phyloP scores from a whole-genome alignment of 495 filamentous ascomycete genomes.

The Podospora tetraspora region DNA sequence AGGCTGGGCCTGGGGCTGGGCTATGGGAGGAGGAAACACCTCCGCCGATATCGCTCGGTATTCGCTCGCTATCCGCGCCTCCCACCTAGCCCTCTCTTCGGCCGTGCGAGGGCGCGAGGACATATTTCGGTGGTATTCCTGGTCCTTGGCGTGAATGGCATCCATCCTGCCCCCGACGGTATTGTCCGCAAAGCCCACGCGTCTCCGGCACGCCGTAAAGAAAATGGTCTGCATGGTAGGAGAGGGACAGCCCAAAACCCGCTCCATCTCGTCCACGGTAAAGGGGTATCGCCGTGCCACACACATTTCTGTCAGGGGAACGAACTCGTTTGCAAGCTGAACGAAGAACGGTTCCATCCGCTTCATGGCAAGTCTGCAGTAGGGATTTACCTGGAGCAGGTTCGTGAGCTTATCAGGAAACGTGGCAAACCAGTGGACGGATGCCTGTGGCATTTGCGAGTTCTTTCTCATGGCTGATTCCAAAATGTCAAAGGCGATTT shows the following conservation, averaged over 20 bases:
- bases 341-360: constrained; percentile 34
- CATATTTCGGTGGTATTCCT: constrained; percentile 12
- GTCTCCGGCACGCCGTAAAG: constrained; percentile 51
- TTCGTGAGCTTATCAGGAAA: constrained; percentile 44
- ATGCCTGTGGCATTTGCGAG: constrained; percentile 26
- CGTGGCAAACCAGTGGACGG: constrained; percentile 46
- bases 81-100: constrained; percentile 13
- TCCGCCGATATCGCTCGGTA: constrained; percentile 7
- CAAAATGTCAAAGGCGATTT: constrained; percentile 37
- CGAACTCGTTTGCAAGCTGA: constrained; percentile 30
- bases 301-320: background rate
- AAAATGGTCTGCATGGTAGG: constrained; percentile 53
- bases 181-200: constrained; percentile 31
- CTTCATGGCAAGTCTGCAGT: constrained; percentile 11
- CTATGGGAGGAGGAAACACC: background rate
- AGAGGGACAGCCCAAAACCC: constrained; percentile 47
- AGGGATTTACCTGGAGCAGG: constrained; percentile 13
- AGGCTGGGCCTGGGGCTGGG: background rate
- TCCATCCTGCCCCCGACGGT: constrained; percentile 29
- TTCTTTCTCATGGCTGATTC: constrained; percentile 39
- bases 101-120: background rate
- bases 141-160: constrained; percentile 34
- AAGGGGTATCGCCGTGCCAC: constrained; percentile 46
- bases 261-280: constrained; percentile 54
- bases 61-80: constrained; percentile 5